Conservation (phyloP, 345 rosid species). For the Euphorbia pulcherrima region DNA sequence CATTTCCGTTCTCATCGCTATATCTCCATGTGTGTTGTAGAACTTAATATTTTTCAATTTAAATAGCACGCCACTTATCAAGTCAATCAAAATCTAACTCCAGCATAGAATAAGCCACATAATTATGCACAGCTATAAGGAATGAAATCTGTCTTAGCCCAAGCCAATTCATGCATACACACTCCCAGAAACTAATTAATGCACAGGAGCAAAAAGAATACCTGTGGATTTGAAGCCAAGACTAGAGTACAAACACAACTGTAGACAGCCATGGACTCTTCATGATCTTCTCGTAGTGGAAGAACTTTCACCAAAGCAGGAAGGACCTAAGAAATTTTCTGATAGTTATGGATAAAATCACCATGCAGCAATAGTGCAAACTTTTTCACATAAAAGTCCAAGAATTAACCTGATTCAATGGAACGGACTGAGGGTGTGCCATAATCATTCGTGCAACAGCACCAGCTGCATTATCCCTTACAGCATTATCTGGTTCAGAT, state of each 20-base stretch:
- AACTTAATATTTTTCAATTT: background rate
- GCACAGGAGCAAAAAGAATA: conserved; percentile 12
- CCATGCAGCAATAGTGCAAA: background rate
- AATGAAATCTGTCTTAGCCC: background rate
- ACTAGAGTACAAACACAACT: conserved; percentile 76
- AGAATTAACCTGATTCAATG: conserved; percentile 72
- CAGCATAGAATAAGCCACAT: too few relatives aligned
- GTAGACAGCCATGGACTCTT: conserved; percentile 88
- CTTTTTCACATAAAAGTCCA: background rate
- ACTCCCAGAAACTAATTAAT: background rate
- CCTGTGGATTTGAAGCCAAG: conserved; percentile 81
- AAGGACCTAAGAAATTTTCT: conserved; percentile 57
- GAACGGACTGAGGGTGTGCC: conserved; percentile 78
- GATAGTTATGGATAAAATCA: conserved; percentile 12
- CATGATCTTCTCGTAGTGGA: conserved; percentile 90
- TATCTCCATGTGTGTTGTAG: background rate
- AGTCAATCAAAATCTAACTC: background rate
- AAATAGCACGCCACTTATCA: background rate
- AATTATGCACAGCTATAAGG: background rate
- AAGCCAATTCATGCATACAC: background rate
- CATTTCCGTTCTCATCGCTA: background rate
- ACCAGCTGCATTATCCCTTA: conserved; percentile 98
- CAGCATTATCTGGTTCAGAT: conserved; percentile 88
- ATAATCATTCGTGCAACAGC: conserved; percentile 97
- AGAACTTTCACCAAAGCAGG: conserved; percentile 84